phyloP scores from a whole-genome alignment of 805 yeast species.

The Starmerella gropengiesseri region DNA sequence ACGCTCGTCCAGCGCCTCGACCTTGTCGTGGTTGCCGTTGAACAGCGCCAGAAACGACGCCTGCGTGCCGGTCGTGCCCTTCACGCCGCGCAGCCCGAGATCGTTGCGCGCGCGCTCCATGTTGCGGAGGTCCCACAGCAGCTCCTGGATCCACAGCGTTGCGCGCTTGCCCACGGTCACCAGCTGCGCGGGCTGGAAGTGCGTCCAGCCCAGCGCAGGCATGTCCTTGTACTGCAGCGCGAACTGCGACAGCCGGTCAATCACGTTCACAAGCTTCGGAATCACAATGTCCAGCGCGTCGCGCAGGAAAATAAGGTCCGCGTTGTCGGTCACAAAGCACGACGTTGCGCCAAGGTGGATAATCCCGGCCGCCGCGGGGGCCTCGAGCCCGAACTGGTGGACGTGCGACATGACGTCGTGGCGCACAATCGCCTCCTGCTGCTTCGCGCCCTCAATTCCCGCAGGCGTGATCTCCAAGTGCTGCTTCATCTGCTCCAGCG shows the following conservation, averaged over 20 bases:
- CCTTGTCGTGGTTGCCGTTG: slow-evolving; percentile 95
- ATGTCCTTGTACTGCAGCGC: slow-evolving; percentile 87
- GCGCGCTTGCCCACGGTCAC: slow-evolving; percentile 98
- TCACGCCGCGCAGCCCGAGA: slow-evolving; percentile 92
- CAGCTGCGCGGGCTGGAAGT: slow-evolving; percentile 98
- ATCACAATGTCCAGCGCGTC: slow-evolving; percentile 90
- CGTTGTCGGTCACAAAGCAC: slow-evolving; percentile 95
- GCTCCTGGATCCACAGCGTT: slow-evolving; percentile 93
- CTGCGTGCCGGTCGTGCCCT: slow-evolving; percentile 99
- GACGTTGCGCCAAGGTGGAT: slow-evolving; percentile 98
- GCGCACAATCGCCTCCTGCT: slow-evolving; percentile 94
- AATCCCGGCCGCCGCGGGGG: slow-evolving; percentile 95
- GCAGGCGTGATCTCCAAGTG: slow-evolving; percentile 82
- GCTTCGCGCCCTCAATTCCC: slow-evolving; percentile 78
- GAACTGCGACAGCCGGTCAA: slow-evolving; percentile 76
- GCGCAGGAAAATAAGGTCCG: slow-evolving; percentile 90
- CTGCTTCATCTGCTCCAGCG: slow-evolving; percentile 70
- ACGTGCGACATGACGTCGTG: slow-evolving; percentile 99
- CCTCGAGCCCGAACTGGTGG: slow-evolving; percentile 81
- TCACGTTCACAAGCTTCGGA: slow-evolving; percentile 92
- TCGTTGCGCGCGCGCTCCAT: slow-evolving; percentile 93
- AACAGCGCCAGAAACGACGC: slow-evolving; percentile 89
- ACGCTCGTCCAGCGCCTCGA: slow-evolving; percentile 80
- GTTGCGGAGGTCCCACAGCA: slow-evolving; percentile 95
- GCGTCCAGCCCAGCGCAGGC: slow-evolving; percentile 98